Conservation (phyloP, 2,329 filamentous ascomycete species). For the Samsoniella hepiali region DNA sequence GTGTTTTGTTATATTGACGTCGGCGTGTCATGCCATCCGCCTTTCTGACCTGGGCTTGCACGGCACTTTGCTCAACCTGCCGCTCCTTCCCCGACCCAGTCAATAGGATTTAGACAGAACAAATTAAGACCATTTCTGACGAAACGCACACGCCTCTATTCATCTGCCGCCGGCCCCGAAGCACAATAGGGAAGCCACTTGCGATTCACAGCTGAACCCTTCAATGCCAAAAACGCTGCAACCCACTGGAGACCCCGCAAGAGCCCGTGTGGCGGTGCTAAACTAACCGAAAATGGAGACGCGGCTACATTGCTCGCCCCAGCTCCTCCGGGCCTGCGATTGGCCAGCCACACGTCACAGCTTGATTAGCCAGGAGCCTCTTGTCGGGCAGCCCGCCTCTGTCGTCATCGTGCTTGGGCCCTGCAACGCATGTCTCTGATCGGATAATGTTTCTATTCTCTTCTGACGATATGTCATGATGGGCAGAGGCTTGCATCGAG, state of each 20-base stretch:
- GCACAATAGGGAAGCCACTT: background rate
- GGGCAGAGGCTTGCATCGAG: background rate
- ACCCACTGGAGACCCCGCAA: background rate
- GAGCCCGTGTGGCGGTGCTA: slow-evolving; percentile 12
- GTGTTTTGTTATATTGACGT: background rate
- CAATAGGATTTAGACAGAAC: background rate
- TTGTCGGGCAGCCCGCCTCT: slow-evolving; percentile 10
- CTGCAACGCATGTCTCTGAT: slow-evolving; percentile 19
- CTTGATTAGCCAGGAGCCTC: background rate
- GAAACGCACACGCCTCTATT: no score
- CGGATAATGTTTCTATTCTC: background rate
- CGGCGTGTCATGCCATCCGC: background rate
- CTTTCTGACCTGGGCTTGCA: background rate
- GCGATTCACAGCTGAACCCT: no score
- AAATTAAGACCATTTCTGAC: no score
- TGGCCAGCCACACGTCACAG: slow-evolving; percentile 2
- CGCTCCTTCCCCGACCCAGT: background rate
- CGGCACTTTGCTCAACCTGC: background rate
- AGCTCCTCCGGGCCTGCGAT: background rate
- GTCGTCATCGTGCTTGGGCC: slow-evolving; percentile 17
- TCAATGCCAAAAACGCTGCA: background rate
- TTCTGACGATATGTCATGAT: background rate
- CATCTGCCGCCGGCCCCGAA: background rate
- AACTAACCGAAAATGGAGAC: background rate
- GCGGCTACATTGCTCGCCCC: slow-evolving; percentile 3